A percentile compares a stretch with the other conserved stretches of the same genome.
phyloP scores from a whole-genome alignment of 257 asterid species.

The Salvia hispanica region DNA sequence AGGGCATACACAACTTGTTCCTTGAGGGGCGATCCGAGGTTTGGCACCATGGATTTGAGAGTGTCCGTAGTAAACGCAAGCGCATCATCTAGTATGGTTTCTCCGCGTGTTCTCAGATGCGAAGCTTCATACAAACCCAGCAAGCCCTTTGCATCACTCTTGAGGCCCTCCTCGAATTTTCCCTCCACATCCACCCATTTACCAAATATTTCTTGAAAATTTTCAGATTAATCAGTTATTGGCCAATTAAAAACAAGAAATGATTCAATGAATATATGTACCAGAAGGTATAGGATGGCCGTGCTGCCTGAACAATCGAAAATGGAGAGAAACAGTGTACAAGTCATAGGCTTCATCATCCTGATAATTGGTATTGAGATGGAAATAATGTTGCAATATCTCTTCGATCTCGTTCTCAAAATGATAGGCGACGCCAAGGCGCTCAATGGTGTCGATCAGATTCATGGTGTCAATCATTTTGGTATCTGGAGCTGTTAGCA shows the following conservation, averaged over 20 bases:
- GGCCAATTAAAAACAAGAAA: too few relatives aligned
- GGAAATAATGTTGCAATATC: slow-evolving; percentile 3
- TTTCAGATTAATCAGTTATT: too few relatives aligned
- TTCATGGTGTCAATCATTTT: neutral
- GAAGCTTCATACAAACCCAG: too few relatives aligned
- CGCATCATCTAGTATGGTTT: neutral
- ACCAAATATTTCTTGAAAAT: slow-evolving; percentile 11
- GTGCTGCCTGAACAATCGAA: too few relatives aligned
- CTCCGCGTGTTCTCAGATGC: too few relatives aligned
- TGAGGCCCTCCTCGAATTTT: neutral
- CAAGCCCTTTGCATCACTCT: too few relatives aligned
- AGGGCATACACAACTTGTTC: slow-evolving; percentile 5
- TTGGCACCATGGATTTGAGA: slow-evolving; percentile 21
- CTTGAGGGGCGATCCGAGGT: neutral
- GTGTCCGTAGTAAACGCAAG: slow-evolving; percentile 16
- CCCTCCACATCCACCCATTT: slow-evolving; percentile 21
- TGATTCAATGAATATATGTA: too few relatives aligned
- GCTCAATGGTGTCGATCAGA: slow-evolving; percentile 27
- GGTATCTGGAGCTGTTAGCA: too few relatives aligned
- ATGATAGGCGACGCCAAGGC: slow-evolving; percentile 23
- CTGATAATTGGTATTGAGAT: neutral
- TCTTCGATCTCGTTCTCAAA: slow-evolving; percentile 27
- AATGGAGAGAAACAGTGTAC: neutral
- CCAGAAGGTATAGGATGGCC: neutral
- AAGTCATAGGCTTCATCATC: slow-evolving; percentile 2